phyloP scores from a whole-genome alignment of 495 filamentous ascomycete species.

The Trichoderma parareesei region DNA sequence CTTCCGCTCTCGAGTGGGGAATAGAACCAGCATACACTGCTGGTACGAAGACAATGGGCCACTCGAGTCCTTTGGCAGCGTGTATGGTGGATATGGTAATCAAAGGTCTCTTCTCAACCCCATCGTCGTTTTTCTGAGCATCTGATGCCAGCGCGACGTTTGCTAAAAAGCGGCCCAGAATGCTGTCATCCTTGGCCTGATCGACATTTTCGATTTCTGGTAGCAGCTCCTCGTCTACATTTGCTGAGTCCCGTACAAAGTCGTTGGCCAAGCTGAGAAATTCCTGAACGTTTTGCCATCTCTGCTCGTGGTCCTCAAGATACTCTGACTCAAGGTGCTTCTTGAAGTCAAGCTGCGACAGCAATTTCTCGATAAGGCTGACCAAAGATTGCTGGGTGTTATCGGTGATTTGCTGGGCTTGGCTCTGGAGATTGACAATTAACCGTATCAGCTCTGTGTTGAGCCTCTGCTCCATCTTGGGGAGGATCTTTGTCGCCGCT shows the following conservation, averaged over 20 bases:
- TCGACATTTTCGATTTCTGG: slow-evolving; percentile 69
- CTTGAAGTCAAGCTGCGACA: slow-evolving; percentile 66
- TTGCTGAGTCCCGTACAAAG: slow-evolving; percentile 42
- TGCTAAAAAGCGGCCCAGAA: slow-evolving; percentile 73
- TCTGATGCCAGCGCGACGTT: slow-evolving; percentile 85
- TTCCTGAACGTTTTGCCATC: slow-evolving; percentile 92
- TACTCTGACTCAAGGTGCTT: slow-evolving; percentile 62
- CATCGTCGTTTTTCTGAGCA: slow-evolving; percentile 50
- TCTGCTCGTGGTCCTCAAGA: slow-evolving; percentile 65
- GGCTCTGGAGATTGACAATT: slow-evolving; percentile 54
- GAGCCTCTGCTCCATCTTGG: slow-evolving; percentile 52
- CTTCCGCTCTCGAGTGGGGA: slow-evolving; percentile 87
- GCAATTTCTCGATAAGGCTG: slow-evolving; percentile 64
- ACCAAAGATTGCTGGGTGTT: slow-evolving; percentile 44
- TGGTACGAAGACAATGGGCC: slow-evolving; percentile 95
- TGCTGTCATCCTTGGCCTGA: slow-evolving; percentile 60
- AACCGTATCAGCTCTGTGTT: slow-evolving; percentile 36
- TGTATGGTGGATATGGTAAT: slow-evolving; percentile 96
- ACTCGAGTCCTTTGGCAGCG: slow-evolving; percentile 92
- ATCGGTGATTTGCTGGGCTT: slow-evolving; percentile 40
- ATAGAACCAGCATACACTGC: slow-evolving; percentile 87
- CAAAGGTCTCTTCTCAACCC: slow-evolving; percentile 49
- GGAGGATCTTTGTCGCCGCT: slow-evolving; percentile 60
- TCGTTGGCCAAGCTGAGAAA: slow-evolving; percentile 70
- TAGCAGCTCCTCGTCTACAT: slow-evolving; percentile 55